Evolutionary conservation across 108 stramenopile species (phyloP), one percentile per base, ranked within the genome.

Genomic region (Aureococcus anophagefferens): DNA sequence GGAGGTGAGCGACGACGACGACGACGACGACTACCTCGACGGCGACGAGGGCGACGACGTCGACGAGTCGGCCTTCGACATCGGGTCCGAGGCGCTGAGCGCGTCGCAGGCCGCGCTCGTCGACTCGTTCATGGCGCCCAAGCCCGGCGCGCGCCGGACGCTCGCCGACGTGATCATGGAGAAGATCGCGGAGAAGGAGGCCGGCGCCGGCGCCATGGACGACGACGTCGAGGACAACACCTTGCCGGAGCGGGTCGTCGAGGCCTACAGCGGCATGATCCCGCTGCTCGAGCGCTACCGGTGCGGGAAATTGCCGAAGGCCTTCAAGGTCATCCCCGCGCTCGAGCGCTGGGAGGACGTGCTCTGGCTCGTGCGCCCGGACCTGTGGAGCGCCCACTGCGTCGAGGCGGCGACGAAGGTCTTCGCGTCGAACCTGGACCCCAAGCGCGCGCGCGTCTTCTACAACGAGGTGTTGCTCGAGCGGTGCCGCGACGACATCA

Each of bases 241-340:
- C 46, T 67, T 97, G 46, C 92, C 93, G 15, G 82, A 91, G 5
- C 93, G 93, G 76, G 92, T 99, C 29, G 87, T 95, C 40, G 93
- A 97, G 80, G 91, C 91, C 0, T 99, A 97, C 78, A 92, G 91
- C 5, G 92, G 92, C 44, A 96, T 98, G 71, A 96, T 96, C 45
- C 89, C 89, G 76, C 83, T 98, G 68, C 84, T 99, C n/a, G 80
- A 80, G 66, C 88, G 83, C 66, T 99, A 97, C 78, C 91, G 91
- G 30, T 84, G 93, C 0, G 98, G 96, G n/a, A 97, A 96, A 76
- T 85, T 99, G 15, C 98, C 98, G 34, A 99, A 99, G 78, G 98
- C 96, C 34, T 96, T 99, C 91, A 99, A 99, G 85, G 96, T 99
- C 25, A 90, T 99, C 33, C 98, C 98, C 17, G 91, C 91, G 9